Base-by-base conservation (phyloP, 371 early-diverging fungal genomes). In the Amoeboradix gromovi region DNA sequence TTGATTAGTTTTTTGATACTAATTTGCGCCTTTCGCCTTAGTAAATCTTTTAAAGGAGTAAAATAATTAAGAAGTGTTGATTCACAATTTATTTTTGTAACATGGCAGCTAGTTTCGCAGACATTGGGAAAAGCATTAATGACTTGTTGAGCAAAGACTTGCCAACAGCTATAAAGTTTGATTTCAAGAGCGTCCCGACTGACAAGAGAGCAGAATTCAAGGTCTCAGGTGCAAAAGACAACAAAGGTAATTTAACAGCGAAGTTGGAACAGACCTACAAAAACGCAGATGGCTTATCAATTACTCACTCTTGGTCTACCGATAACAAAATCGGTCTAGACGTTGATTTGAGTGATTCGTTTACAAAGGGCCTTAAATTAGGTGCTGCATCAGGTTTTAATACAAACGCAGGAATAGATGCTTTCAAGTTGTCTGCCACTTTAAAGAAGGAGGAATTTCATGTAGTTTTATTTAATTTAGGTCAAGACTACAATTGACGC, bases 301-400 rank as follows among this genome's bases (percentile, higher is more conserved):
- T 92, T 80, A 94, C 95, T 74, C 89, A 91, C 79, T 82, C 88
- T 72, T 92, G 92, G 92, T 90, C 88, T 77, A 90, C 92, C 74
- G 80, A 81, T 78, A 93, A 93, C 83, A 83, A 87, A 71, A 80
- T 94, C 68, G 87, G 87, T 75, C 86, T 85, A 75, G 85, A 91
- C 81, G 80, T 93, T 71, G 95, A 95, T 80, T 83, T 92, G 29
- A 85, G 85, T 75, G 90, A 97, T 85, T 84, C 86, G 79, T 79
- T 94, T 69, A 89, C 91, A 78, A 73, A 74, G 69, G 82, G 82
- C 22, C 66, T 72, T 81, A 48, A 86, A 90, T 80, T 77, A 90
- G 69, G 86, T 86, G 73, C 70, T 88, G 12, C 71, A 73, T 66
- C 80, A 81, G 71, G 74, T 79, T 27, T 73, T 80, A 68, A 73